These are phyloP conservation scores for Taxawa tesnikishii DNA, from an alignment of 2,329 filamentous ascomycete species.

Conservation along the genomic window DNA sequence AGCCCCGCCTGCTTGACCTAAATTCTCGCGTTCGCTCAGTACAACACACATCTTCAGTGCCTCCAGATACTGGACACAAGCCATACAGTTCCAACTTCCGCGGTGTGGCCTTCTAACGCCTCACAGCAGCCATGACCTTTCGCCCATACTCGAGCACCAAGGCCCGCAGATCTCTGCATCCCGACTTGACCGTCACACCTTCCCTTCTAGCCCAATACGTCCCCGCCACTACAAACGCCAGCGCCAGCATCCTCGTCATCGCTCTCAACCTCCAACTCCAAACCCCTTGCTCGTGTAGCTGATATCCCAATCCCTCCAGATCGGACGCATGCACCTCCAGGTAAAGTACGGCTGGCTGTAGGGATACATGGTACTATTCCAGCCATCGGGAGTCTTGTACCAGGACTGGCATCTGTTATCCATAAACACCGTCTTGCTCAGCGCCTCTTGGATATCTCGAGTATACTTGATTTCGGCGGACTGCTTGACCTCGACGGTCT, in stretches of 20 bases:
- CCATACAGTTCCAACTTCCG: too few relatives aligned
- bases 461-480: conserved; percentile 36
- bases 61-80: too few relatives aligned
- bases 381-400: conserved; percentile 36
- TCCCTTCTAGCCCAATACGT: not conserved
- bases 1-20: too few relatives aligned
- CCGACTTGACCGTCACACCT: not conserved
- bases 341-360: not conserved
- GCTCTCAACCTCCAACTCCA: not conserved
- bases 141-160: too few relatives aligned
- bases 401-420: conserved; percentile 34
- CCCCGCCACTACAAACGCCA: not conserved
- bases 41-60: too few relatives aligned
- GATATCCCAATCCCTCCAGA: not conserved
- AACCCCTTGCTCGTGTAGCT: not conserved
- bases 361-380: conserved; percentile 24
- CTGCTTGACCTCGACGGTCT: conserved; percentile 35
- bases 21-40: too few relatives aligned
- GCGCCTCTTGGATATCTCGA: conserved; percentile 30
- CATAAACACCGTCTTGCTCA: conserved; percentile 36
- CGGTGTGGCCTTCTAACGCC: too few relatives aligned
- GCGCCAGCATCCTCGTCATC: not conserved
- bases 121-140: too few relatives aligned
- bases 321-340: not conserved
- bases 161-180: too few relatives aligned